Conservation (phyloP, 352 stramenopile genomes). For the Globisporangium camurandrum region DNA sequence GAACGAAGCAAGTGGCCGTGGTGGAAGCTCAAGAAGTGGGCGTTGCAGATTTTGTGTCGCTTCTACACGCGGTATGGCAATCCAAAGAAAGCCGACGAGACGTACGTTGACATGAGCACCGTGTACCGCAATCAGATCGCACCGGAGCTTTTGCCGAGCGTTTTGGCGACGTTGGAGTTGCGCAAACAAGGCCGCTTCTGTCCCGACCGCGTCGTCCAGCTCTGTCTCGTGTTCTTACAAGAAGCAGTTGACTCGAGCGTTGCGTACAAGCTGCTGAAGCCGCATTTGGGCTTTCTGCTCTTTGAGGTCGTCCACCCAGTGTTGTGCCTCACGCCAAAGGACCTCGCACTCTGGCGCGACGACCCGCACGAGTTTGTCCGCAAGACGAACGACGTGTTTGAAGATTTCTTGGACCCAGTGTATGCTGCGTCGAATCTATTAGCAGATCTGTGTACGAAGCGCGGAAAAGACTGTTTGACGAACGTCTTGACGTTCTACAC, state of each 20-base stretch:
- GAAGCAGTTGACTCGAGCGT: slow-evolving; percentile 92
- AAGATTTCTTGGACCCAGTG: slow-evolving; percentile 94
- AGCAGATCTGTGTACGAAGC: slow-evolving; percentile 91
- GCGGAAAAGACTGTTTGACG: slow-evolving; percentile 91
- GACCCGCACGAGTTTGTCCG: slow-evolving; percentile 97
- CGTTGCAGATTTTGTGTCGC: slow-evolving; percentile 94
- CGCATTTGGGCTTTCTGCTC: slow-evolving; percentile 95
- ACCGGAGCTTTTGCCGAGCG: slow-evolving; percentile 64
- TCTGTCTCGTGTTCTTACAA: slow-evolving; percentile 91
- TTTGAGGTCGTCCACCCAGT: slow-evolving; percentile 96
- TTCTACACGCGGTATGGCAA: slow-evolving; percentile 97
- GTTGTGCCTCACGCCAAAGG: slow-evolving; percentile 91
- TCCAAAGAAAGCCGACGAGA: slow-evolving; percentile 89
- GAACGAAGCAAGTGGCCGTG: slow-evolving; percentile 92
- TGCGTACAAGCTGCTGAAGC: slow-evolving; percentile 97
- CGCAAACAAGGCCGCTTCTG: slow-evolving; percentile 93
- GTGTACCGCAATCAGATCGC: slow-evolving; percentile 92
- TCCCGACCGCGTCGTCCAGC: slow-evolving; percentile 93
- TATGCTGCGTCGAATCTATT: slow-evolving; percentile 94
- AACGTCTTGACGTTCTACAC: slow-evolving; percentile 90
- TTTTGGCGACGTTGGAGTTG: slow-evolving; percentile 90
- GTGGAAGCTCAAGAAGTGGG: slow-evolving; percentile 99
- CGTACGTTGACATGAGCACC: slow-evolving; percentile 89
- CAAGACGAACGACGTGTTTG: slow-evolving; percentile 95
- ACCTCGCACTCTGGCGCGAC: slow-evolving; percentile 93